Percentiles rank a stretch among this genome's conserved stretches.
Conservation (phyloP, 1,139 yeast genomes). For the Geotrichum bryndzae region DNA sequence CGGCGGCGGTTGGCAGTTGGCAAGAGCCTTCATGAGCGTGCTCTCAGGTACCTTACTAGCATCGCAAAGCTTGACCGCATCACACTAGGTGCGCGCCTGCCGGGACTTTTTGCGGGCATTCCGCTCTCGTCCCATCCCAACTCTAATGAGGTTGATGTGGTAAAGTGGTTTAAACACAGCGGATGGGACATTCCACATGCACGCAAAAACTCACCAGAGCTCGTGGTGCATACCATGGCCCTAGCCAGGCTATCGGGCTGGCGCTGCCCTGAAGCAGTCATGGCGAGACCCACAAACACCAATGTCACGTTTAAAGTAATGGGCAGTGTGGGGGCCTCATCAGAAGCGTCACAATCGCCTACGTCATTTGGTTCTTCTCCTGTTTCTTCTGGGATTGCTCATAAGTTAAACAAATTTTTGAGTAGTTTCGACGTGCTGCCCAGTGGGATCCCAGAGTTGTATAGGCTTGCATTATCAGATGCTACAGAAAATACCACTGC, state of each 20-base stretch:
- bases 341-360: neutral
- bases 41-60: conserved; percentile 46
- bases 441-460: conserved; percentile 3
- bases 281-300: neutral
- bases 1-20: conserved; percentile 57
- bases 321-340: neutral
- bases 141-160: conserved; percentile 12
- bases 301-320: neutral
- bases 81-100: conserved; percentile 49
- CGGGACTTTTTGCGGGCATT: conserved; percentile 44
- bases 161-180: conserved; percentile 30
- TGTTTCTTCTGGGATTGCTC: neutral
- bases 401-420: neutral
- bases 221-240: neutral
- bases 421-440: neutral
- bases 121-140: conserved; percentile 18
- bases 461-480: neutral
- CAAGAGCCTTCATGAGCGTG: conserved; percentile 50
- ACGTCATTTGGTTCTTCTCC: neutral
- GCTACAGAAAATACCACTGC: neutral
- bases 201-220: neutral
- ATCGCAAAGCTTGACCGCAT: conserved; percentile 43
- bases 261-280: neutral
- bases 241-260: neutral
- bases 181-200: conserved; percentile 28